These are phyloP conservation scores for Scheffersomyces quercinus DNA, from an alignment of 1,139 yeast genomes.

Conservation along the genomic window DNA sequence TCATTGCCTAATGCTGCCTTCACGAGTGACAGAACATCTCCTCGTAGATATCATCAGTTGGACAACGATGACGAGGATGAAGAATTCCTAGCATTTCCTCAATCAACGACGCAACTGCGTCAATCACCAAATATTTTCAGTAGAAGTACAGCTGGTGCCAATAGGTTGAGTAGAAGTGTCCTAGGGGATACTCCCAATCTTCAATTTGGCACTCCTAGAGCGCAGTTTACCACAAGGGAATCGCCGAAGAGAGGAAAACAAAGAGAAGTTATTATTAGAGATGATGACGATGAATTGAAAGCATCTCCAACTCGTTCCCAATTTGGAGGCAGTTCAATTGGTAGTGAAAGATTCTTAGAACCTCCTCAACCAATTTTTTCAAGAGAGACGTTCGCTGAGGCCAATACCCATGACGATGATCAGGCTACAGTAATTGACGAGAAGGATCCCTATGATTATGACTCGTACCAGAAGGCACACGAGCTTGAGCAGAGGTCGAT, in stretches of 20 bases:
- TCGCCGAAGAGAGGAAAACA: slow-evolving; percentile 63
- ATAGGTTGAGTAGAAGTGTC: slow-evolving; percentile 21
- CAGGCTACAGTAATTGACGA: slow-evolving; percentile 24
- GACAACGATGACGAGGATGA: slow-evolving; percentile 24
- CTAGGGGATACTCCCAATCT: slow-evolving; percentile 29
- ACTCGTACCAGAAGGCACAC: slow-evolving; percentile 38
- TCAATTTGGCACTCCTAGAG: slow-evolving; percentile 44
- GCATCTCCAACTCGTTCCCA: slow-evolving; percentile 39
- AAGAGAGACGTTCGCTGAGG: slow-evolving; percentile 62
- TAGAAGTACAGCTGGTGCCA: slow-evolving; percentile 52
- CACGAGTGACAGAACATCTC: slow-evolving; percentile 40
- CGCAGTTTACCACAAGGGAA: slow-evolving; percentile 59
- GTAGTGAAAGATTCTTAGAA: slow-evolving; percentile 53
- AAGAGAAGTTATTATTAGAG: slow-evolving; percentile 48
- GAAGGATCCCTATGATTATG: slow-evolving; percentile 33
- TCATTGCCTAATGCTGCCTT: slow-evolving; percentile 43
- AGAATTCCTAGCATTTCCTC: slow-evolving; percentile 32
- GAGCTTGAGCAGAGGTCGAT: slow-evolving; percentile 36
- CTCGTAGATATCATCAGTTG: slow-evolving; percentile 34
- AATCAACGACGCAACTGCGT: slow-evolving; percentile 26
- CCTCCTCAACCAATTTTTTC: slow-evolving; percentile 69
- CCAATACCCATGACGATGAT: slow-evolving; percentile 44
- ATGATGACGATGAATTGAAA: slow-evolving; percentile 39
- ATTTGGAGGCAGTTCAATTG: slow-evolving; percentile 31
- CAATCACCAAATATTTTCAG: slow-evolving; percentile 50